A percentile compares a stretch with the other conserved stretches of the same genome.
Conservation (phyloP, 768 basidiomycete species). For the Harrya chromipes region DNA sequence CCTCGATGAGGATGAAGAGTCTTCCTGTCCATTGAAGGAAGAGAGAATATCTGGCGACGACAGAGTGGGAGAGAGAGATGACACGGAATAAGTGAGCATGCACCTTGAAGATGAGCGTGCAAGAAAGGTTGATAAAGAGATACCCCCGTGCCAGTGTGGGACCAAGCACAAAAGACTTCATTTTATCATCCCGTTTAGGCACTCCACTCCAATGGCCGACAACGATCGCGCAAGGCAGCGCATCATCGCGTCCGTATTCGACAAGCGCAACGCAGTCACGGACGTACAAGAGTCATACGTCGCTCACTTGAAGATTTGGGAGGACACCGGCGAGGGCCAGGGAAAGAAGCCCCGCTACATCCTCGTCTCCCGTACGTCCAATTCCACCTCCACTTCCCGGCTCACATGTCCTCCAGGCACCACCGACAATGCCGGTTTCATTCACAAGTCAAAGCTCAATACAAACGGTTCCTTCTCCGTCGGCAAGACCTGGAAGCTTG, state of each 20-base stretch:
- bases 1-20: conserved; percentile 32
- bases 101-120: conserved; percentile 1
- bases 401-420: conserved; percentile 43
- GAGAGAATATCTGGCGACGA: conserved; percentile 31
- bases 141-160: conserved; percentile 8
- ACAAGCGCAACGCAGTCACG: conserved; percentile 61
- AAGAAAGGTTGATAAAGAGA: conserved; percentile 5
- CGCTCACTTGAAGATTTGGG: conserved; percentile 90
- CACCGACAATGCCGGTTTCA: conserved; percentile 57
- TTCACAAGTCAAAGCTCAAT: conserved; percentile 98
- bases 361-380: conserved; percentile 80
- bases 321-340: conserved; percentile 73
- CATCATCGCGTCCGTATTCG: conserved; percentile 84
- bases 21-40: conserved; percentile 32
- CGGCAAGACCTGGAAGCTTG: conserved; percentile 92
- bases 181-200: conserved; percentile 9
- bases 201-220: conserved; percentile 35
- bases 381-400: background rate
- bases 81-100: conserved; percentile 17
- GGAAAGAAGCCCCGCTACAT: conserved; percentile 88
- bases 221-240: conserved; percentile 54
- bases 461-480: conserved; percentile 93
- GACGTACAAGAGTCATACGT: conserved; percentile 77
- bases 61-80: conserved; percentile 31
- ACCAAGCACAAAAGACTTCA: conserved; percentile 1